Conservation (phyloP, 441 rosid species). For the Omphalea diandra region DNA sequence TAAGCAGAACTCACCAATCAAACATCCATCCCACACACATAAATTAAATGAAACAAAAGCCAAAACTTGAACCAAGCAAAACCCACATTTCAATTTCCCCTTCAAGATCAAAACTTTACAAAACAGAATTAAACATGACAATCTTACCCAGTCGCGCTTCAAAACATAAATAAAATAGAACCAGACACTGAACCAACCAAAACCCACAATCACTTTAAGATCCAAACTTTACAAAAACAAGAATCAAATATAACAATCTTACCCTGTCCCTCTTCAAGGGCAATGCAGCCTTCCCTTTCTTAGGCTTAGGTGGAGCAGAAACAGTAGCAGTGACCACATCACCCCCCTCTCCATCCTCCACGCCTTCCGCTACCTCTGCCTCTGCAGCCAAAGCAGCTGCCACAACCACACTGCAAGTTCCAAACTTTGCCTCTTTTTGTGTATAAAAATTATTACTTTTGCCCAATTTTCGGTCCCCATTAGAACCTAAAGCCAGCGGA, state of each 20-base stretch:
- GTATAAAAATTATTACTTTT: constrained; percentile 28
- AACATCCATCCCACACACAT: not conserved
- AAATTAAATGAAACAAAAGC: not conserved
- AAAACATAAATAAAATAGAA: too few relatives aligned
- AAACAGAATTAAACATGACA: not conserved
- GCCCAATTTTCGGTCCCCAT: constrained; percentile 19
- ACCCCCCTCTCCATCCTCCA: constrained; percentile 36
- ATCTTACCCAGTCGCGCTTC: constrained; percentile 88
- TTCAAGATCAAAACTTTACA: not conserved
- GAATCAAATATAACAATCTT: constrained; percentile 20
- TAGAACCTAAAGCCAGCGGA: constrained; percentile 39
- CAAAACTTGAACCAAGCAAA: constrained; percentile 17
- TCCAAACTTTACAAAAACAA: not conserved
- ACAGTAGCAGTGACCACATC: constrained; percentile 40
- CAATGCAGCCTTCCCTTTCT: constrained; percentile 89
- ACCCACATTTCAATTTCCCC: constrained; percentile 13
- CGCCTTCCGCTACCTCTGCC: constrained; percentile 54
- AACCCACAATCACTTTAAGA: constrained; percentile 10
- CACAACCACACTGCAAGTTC: constrained; percentile 29
- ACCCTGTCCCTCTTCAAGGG: constrained; percentile 90
- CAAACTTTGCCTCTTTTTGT: constrained; percentile 31
- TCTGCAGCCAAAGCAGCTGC: constrained; percentile 55
- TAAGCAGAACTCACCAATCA: not conserved
- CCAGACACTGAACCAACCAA: constrained; percentile 5
- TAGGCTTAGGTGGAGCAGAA: constrained; percentile 58